Conservation (phyloP, 2,329 filamentous ascomycete genomes). For the Fusarium pseudograminearum region DNA sequence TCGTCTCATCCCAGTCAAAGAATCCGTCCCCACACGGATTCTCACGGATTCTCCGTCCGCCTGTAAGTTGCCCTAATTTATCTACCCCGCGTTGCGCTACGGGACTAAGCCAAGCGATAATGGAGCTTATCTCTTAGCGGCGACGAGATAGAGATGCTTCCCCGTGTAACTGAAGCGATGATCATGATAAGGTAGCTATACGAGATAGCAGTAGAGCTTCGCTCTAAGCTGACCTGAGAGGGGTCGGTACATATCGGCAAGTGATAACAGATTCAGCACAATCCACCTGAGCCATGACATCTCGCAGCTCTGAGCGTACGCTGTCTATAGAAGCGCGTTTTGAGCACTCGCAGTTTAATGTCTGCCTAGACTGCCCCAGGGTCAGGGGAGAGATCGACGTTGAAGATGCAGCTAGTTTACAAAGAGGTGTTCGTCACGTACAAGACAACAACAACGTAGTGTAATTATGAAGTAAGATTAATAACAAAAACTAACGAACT, state of each 20-base stretch:
- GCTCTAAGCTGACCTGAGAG: background rate
- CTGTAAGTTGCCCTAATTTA: background rate
- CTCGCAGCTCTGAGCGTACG: too few relatives aligned
- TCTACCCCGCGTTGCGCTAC: background rate
- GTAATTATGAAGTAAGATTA: background rate
- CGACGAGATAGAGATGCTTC: background rate
- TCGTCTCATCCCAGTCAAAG: background rate
- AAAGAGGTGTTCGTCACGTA: too few relatives aligned
- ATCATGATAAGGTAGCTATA: background rate
- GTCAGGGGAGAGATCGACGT: too few relatives aligned
- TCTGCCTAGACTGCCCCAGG: too few relatives aligned
- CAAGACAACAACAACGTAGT: background rate
- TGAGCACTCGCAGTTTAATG: too few relatives aligned
- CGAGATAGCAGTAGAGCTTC: background rate
- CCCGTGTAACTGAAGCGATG: background rate
- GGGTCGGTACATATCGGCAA: background rate
- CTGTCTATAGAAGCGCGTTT: too few relatives aligned
- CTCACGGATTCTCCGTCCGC: conserved; percentile 4
- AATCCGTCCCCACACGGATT: conserved; percentile 16
- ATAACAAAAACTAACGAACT: background rate
- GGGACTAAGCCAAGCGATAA: background rate
- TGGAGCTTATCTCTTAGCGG: background rate
- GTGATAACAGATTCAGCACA: too few relatives aligned
- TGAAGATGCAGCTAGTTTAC: too few relatives aligned
- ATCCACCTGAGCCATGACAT: too few relatives aligned